Evolutionary conservation across 352 stramenopile species (phyloP), one percentile per base, ranked within the genome.

Genomic region (Pythium brachiatum): DNA sequence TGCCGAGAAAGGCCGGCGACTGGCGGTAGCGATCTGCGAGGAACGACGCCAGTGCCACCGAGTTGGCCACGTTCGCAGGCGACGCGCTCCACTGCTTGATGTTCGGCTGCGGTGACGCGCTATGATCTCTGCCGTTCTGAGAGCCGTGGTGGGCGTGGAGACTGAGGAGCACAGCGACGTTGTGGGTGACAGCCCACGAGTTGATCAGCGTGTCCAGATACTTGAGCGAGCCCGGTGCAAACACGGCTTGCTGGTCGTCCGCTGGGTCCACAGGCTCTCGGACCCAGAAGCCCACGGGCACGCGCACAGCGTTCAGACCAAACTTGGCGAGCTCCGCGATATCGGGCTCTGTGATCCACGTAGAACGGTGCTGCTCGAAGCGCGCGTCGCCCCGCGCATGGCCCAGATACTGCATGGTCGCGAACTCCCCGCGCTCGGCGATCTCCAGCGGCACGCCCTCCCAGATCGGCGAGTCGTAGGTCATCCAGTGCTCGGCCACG

Each of bases 71-170:
- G 31, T 70, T 78, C 1, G 18, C 54, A 7, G 46, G 41, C 32
- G 61, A 68, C 27, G 69, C 34, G 46, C 52, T 69, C 70, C 66
- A 78, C 27, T 64, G 52, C 47, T 66, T 61, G 38, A 52, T 57
- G 21, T 57, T 34, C 0, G 44, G 11, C 2, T 51, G n/a, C 0
- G 60, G 57, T 7, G 75, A 25, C 1, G 69, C 76, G 36, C 68
- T 77, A 61, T 89, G 78, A 38, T 91, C 76, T 44, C 76, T 73
- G 32, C 76, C 79, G 68, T 85, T 88, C 58, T 90, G 76, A 1
- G 65, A 81, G 20, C 81, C 78, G 25, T 66, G 67, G 50, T 78
- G 72, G 12, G 65, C 81, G 66, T 90, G 81, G 25, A 93, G 69
- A 62, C 87, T 80, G n/a, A 81, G 43, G 66, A 83, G 77, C 8